Evolutionary conservation across 2,329 filamentous ascomycete species (phyloP).

Genomic region (Corniculantispora saksenae): DNA sequence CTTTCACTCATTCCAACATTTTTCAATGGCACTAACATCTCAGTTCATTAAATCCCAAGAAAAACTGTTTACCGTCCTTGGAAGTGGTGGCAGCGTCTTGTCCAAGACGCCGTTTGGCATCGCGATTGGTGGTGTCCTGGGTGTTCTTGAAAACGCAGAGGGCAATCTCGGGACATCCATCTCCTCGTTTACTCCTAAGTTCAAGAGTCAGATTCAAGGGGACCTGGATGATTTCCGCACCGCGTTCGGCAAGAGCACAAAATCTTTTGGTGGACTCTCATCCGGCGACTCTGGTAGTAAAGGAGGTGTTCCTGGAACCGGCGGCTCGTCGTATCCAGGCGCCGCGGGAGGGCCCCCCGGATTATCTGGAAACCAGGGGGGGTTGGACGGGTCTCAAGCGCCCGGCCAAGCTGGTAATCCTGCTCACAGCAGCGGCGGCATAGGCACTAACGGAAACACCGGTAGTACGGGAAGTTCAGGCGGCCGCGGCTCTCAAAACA

Average conservation of each 20-base stretch:
- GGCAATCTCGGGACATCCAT: background rate
- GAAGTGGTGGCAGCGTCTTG: background rate
- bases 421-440: too few relatives aligned
- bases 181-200: background rate
- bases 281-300: background rate
- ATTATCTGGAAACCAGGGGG: background rate
- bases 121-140: background rate
- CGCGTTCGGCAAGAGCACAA: background rate
- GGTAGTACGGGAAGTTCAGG: too few relatives aligned
- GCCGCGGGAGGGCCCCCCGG: background rate
- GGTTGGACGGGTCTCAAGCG: background rate
- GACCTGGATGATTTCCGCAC: background rate
- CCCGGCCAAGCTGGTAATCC: background rate
- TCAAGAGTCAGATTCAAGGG: background rate
- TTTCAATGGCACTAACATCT: background rate
- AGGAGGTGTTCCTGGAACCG: background rate
- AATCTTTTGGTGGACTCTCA: background rate
- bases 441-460: too few relatives aligned
- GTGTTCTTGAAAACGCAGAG: background rate
- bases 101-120: background rate
- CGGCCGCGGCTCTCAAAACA: too few relatives aligned
- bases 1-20: background rate
- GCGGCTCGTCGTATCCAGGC: background rate
- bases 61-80: background rate
- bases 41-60: background rate